phyloP scores from a whole-genome alignment of 257 asterid genomes.

The Marsdenia floribunda region DNA sequence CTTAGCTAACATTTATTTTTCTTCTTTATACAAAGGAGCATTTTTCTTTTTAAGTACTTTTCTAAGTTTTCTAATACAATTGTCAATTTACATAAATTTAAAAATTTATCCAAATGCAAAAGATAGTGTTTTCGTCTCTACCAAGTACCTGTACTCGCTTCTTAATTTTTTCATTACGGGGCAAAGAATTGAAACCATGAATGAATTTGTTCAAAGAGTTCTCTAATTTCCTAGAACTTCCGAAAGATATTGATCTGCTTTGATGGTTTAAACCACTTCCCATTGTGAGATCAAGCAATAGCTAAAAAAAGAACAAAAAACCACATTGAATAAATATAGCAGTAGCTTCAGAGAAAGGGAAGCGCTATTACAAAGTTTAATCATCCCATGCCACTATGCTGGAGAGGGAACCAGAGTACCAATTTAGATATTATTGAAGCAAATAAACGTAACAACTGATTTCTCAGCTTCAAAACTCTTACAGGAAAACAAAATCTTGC shows the following conservation, averaged over 20 bases:
- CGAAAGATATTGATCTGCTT: background rate
- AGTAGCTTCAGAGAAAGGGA: slow-evolving; percentile 11
- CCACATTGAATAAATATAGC: slow-evolving; percentile 15
- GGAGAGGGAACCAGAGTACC: slow-evolving; percentile 19
- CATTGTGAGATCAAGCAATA: background rate
- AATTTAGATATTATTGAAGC: slow-evolving; percentile 32
- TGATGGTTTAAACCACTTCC: background rate
- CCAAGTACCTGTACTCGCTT: no score
- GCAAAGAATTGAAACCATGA: no score
- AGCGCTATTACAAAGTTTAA: slow-evolving; percentile 20
- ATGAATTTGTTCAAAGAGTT: no score
- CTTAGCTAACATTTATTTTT: no score
- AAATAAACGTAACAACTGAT: slow-evolving; percentile 30
- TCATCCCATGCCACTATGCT: slow-evolving; percentile 15
- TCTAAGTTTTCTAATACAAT: no score
- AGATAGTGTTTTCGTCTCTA: no score
- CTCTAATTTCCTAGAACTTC: background rate
- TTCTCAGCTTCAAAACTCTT: slow-evolving; percentile 36
- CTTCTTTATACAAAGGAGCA: no score
- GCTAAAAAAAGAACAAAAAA: background rate
- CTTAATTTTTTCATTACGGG: no score
- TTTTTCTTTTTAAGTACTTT: no score
- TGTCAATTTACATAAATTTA: no score
- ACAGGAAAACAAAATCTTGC: slow-evolving; percentile 36
- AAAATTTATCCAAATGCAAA: no score